phyloP scores from a whole-genome alignment of 257 asterid genomes.

The Salvia miltiorrhiza region DNA sequence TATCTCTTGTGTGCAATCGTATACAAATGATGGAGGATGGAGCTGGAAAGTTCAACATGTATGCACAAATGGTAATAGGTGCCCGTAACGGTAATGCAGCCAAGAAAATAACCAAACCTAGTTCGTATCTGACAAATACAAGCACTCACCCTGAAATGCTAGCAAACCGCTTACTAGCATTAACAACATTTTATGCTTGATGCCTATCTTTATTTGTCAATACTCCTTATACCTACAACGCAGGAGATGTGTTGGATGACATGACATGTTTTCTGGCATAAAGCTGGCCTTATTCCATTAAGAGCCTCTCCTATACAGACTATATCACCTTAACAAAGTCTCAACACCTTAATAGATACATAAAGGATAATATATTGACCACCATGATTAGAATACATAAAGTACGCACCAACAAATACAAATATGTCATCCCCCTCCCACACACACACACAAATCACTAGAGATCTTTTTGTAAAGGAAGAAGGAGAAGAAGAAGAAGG shows the following conservation, averaged over 20 bases:
- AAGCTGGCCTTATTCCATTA: conserved; percentile 13
- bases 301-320: conserved; percentile 3
- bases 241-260: not conserved
- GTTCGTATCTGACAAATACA: not conserved
- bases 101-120: not conserved
- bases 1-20: not conserved
- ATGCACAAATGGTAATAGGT: not conserved
- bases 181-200: not conserved
- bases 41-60: not conserved
- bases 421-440: not conserved
- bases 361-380: conserved; percentile 3
- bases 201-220: not conserved
- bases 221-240: not conserved
- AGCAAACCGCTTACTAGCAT: not conserved
- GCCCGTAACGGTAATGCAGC: not conserved
- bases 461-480: not conserved
- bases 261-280: not conserved
- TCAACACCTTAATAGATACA: conserved; percentile 8
- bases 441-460: not conserved
- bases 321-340: conserved; percentile 9
- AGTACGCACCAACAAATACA: not conserved
- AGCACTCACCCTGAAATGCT: not conserved
- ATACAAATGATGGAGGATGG: not conserved
- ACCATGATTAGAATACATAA: not conserved
- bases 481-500: not conserved